Evolutionary conservation across 2,329 filamentous ascomycete species (phyloP).

Genomic region (Endoconidiophora laricicola): DNA sequence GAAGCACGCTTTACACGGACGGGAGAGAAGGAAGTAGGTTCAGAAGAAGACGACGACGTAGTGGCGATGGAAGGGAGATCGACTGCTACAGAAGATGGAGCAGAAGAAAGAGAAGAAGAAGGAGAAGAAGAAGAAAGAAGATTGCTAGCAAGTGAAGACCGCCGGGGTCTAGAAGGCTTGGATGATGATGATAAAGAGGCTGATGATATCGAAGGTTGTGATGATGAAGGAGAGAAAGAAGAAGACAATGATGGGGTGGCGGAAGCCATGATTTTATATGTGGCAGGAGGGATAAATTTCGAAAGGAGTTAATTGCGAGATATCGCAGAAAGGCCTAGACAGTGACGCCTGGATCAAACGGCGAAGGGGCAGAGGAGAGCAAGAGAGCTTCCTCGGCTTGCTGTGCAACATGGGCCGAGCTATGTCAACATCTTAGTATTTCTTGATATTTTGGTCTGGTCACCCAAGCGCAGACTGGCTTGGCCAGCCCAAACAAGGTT

Average conservation of each 20-base stretch:
- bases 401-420: neutral
- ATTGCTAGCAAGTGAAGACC: conserved; percentile 1
- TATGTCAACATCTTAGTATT: neutral
- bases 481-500: too few species aligned
- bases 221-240: neutral
- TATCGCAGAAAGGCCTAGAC: too few species aligned
- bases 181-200: conserved; percentile 1
- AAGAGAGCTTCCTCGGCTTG: neutral
- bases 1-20: conserved; percentile 12
- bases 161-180: neutral
- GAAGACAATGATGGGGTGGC: conserved; percentile 1
- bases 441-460: neutral
- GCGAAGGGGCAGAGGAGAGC: neutral
- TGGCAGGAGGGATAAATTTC: too few species aligned
- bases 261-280: conserved; percentile 4
- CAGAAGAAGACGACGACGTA: conserved; percentile 1
- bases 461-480: neutral
- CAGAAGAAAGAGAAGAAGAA: neutral
- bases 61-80: neutral
- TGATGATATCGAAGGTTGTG: neutral
- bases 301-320: too few species aligned
- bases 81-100: neutral
- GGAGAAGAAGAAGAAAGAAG: neutral
- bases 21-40: conserved; percentile 2
- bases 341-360: too few species aligned